Conservation (phyloP, 805 yeast species). For the Sugiyamaella floridensis region DNA sequence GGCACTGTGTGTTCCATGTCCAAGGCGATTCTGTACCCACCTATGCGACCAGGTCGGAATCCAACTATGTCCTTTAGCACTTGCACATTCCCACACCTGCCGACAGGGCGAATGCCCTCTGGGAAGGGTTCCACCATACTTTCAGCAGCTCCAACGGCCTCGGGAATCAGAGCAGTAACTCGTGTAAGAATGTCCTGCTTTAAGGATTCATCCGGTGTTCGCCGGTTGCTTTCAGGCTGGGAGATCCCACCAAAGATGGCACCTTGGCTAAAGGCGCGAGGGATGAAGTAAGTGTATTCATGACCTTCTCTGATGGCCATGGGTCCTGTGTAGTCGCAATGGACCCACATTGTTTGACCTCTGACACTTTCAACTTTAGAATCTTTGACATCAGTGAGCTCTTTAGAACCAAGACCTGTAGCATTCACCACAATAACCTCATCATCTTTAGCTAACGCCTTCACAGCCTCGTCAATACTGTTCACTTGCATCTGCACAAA, state of each 20-base stretch:
- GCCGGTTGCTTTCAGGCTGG: conserved; percentile 12
- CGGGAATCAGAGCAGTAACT: conserved; percentile 6
- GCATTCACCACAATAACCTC: conserved; percentile 14
- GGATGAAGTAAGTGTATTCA: conserved; percentile 19
- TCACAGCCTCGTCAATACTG: neutral
- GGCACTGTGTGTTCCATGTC: conserved; percentile 27
- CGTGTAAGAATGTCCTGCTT: conserved; percentile 12
- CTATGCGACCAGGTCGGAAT: conserved; percentile 57
- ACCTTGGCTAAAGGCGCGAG: conserved; percentile 17
- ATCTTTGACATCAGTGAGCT: conserved; percentile 11
- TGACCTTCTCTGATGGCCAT: conserved; percentile 14
- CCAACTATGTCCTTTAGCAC: conserved; percentile 52
- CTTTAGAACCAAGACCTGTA: conserved; percentile 16
- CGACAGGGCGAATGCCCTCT: neutral
- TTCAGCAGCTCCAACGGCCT: conserved; percentile 6
- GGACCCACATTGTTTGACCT: conserved; percentile 20
- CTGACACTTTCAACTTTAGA: conserved; percentile 14
- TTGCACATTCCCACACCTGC: neutral
- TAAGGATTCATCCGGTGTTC: conserved; percentile 7
- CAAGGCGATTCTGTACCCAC: conserved; percentile 50
- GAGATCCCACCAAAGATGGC: conserved; percentile 19
- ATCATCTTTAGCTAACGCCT: neutral
- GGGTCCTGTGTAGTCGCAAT: conserved; percentile 15
- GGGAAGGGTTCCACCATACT: neutral
- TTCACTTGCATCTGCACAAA: conserved; percentile 11